A percentile compares a stretch with the other conserved stretches of the same genome.
These are phyloP conservation scores for Oryza coarctata DNA, from an alignment of 176 grass and related monocot species.

Conservation along the genomic window DNA sequence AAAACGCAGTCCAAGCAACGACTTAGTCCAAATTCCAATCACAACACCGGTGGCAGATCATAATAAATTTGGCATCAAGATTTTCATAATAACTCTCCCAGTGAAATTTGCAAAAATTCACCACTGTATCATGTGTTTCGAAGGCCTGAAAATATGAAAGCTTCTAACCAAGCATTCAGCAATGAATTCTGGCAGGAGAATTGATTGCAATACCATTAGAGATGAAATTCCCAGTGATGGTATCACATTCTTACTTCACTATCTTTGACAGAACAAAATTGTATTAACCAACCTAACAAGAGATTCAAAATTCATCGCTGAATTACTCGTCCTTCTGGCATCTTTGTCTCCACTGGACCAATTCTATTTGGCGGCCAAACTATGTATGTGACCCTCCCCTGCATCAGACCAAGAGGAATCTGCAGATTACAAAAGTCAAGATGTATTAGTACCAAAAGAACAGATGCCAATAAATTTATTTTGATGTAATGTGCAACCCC, in stretches of 20 bases:
- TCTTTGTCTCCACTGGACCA: conserved; percentile 42
- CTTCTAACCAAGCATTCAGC: background rate
- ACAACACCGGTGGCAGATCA: background rate
- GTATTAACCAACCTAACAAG: background rate
- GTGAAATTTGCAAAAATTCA: background rate
- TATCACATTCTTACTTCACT: background rate
- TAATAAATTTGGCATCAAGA: background rate
- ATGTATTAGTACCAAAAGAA: background rate
- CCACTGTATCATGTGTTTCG: background rate
- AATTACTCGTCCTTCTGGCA: conserved; percentile 45
- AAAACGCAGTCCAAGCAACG: too few relatives aligned
- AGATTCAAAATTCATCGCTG: conserved; percentile 17
- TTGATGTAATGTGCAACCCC: background rate
- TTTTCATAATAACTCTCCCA: background rate
- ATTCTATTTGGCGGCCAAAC: conserved; percentile 74
- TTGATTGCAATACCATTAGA: background rate
- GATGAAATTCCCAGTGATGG: background rate
- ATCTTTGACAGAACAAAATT: background rate
- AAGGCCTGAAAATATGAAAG: background rate
- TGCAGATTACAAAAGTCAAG: conserved; percentile 30
- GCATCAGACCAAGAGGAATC: conserved; percentile 70
- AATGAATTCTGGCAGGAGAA: background rate
- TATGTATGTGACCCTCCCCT: conserved; percentile 55
- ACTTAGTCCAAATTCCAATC: background rate
- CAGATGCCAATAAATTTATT: background rate